Evolutionary conservation across 257 asterid genomes (phyloP).

Genomic region (Nemophila menziesii): DNA sequence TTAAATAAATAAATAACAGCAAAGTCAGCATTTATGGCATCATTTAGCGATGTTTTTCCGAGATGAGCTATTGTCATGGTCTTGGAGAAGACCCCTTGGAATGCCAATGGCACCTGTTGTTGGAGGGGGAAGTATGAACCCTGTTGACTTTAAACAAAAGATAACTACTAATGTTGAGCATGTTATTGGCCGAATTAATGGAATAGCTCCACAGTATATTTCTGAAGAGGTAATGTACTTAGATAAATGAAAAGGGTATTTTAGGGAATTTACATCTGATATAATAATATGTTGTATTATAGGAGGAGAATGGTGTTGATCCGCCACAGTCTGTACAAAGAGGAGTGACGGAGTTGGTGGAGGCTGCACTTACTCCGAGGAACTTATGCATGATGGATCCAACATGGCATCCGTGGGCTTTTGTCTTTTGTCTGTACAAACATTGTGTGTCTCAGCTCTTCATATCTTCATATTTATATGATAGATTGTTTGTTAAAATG

Average conservation of each 20-base stretch:
- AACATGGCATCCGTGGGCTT: slow-evolving; percentile 89
- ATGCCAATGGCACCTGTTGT: slow-evolving; percentile 63
- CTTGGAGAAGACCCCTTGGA: slow-evolving; percentile 94
- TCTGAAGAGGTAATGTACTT: slow-evolving; percentile 99
- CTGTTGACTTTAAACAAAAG: slow-evolving; percentile 79
- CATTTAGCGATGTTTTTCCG: slow-evolving; percentile 99
- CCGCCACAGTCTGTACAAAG: slow-evolving; percentile 96
- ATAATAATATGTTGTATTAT: no score
- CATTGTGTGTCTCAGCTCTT: no score
- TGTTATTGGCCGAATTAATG: slow-evolving; percentile 65
- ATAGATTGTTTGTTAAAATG: no score
- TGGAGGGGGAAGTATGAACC: slow-evolving; percentile 58
- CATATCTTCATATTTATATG: no score
- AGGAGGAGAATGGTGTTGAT: slow-evolving; percentile 84
- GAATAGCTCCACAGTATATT: slow-evolving; percentile 74
- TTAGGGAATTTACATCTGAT: no score
- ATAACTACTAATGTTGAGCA: slow-evolving; percentile 73
- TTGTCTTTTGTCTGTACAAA: not conserved
- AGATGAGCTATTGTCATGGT: slow-evolving; percentile 97
- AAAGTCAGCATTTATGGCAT: slow-evolving; percentile 93
- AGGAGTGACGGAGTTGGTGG: slow-evolving; percentile 86
- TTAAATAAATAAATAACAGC: no score
- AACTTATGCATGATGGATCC: slow-evolving; percentile 99
- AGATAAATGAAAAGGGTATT: no score
- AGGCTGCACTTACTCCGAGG: slow-evolving; percentile 85